A percentile compares a stretch with the other conserved stretches of the same genome.
These are phyloP conservation scores for Rhodofomes roseus DNA, from an alignment of 1,284 basidiomycete species.

Conservation along the genomic window DNA sequence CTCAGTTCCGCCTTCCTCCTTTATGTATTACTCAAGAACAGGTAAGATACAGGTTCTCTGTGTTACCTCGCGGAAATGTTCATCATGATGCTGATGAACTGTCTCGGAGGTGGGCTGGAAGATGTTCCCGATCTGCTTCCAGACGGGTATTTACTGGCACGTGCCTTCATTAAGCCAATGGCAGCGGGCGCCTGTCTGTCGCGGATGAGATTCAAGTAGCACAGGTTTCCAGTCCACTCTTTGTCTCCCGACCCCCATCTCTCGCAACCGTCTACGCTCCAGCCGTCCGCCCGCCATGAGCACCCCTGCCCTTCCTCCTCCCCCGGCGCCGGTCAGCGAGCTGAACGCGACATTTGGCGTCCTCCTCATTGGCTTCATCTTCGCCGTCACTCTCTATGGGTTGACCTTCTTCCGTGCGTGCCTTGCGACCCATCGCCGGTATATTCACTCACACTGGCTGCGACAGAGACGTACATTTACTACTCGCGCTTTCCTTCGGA, in stretches of 20 bases:
- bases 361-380: conserved; percentile 35
- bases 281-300: conserved; percentile 3
- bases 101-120: background rate
- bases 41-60: background rate
- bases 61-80: background rate
- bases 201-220: background rate
- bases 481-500: conserved; percentile 35
- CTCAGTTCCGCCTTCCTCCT: background rate
- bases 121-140: background rate
- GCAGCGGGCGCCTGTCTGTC: background rate
- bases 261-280: background rate
- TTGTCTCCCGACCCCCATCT: conserved; percentile 5
- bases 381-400: conserved; percentile 35
- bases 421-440: background rate
- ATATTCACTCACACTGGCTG: background rate
- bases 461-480: conserved; percentile 38
- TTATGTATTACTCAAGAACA: no score
- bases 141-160: background rate
- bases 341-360: conserved; percentile 31
- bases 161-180: background rate
- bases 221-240: background rate
- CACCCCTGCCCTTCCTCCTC: background rate
- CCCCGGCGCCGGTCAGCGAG: conserved; percentile 9
- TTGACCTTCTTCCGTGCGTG: conserved; percentile 41
- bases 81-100: conserved; percentile 1